These are phyloP conservation scores for Leishmania tropica DNA, from an alignment of 208 protist genomes.

Conservation along the genomic window DNA sequence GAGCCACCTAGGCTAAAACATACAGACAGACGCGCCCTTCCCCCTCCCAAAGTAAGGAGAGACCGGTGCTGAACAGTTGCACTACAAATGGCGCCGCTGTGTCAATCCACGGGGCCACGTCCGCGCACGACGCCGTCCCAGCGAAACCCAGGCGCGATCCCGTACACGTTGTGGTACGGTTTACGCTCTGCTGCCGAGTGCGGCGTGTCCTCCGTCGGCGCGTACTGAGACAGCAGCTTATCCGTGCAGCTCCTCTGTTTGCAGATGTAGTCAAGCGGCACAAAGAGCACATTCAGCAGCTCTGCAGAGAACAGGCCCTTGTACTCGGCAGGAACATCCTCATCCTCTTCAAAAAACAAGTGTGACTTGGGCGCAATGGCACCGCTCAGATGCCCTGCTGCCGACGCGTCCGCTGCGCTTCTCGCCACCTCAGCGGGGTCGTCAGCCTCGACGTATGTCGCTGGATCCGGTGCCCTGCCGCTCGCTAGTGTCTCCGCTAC, in stretches of 20 bases:
- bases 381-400: not conserved
- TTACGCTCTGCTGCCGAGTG: not conserved
- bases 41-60: not conserved
- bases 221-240: constrained; percentile 76
- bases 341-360: constrained; percentile 38
- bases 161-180: constrained; percentile 24
- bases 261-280: constrained; percentile 50
- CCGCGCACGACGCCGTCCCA: constrained; percentile 90
- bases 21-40: not conserved
- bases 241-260: constrained; percentile 40
- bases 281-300: constrained; percentile 52
- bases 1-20: not conserved
- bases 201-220: constrained; percentile 18
- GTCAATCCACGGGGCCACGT: constrained; percentile 25
- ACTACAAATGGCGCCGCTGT: not conserved
- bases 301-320: constrained; percentile 61
- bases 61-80: not conserved
- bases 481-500: not conserved
- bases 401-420: not conserved
- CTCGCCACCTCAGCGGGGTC: not conserved
- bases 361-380: not conserved
- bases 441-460: not conserved
- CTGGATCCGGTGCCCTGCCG: not conserved
- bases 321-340: constrained; percentile 62
- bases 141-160: constrained; percentile 62